phyloP scores from a whole-genome alignment of 176 grass and related monocot species.

The Calamus simplicifolius region DNA sequence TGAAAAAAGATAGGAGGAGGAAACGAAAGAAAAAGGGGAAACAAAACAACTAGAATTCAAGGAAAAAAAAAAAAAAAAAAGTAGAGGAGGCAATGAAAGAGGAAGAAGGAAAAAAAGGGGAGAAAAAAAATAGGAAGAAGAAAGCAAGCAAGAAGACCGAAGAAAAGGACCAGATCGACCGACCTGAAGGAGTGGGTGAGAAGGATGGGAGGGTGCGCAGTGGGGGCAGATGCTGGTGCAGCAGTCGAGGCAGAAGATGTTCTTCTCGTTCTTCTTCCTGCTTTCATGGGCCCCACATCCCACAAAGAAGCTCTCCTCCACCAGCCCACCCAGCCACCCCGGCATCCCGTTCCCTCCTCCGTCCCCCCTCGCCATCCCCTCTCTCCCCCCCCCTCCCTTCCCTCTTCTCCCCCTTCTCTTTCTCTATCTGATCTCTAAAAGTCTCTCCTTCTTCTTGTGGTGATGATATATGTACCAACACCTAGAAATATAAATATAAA shows the following conservation, averaged over 20 bases:
- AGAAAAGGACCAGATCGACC: neutral
- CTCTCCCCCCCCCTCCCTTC: neutral
- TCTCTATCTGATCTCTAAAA: neutral
- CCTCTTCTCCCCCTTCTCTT: neutral
- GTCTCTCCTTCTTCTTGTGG: neutral
- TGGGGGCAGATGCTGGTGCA: slow-evolving; percentile 80
- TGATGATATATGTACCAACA: neutral
- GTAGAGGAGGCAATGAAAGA: neutral
- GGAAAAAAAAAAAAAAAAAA: neutral
- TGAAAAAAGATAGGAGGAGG: neutral
- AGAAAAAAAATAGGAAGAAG: neutral
- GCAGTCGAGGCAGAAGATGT: slow-evolving; percentile 97
- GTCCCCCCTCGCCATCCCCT: neutral
- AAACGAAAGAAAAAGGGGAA: neutral
- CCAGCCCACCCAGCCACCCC: slow-evolving; percentile 48
- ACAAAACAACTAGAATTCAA: neutral
- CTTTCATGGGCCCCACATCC: slow-evolving; percentile 49
- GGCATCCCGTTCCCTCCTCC: slow-evolving; percentile 33
- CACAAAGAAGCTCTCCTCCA: slow-evolving; percentile 92
- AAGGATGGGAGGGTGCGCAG: slow-evolving; percentile 54
- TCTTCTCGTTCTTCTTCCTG: slow-evolving; percentile 96
- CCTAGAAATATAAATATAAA: no score
- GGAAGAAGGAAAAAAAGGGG: neutral
- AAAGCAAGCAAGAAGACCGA: neutral
- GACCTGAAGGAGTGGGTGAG: slow-evolving; percentile 75